These are phyloP conservation scores for Acephala macrosclerotiorum DNA, from an alignment of 2,329 filamentous ascomycete species.

Conservation along the genomic window DNA sequence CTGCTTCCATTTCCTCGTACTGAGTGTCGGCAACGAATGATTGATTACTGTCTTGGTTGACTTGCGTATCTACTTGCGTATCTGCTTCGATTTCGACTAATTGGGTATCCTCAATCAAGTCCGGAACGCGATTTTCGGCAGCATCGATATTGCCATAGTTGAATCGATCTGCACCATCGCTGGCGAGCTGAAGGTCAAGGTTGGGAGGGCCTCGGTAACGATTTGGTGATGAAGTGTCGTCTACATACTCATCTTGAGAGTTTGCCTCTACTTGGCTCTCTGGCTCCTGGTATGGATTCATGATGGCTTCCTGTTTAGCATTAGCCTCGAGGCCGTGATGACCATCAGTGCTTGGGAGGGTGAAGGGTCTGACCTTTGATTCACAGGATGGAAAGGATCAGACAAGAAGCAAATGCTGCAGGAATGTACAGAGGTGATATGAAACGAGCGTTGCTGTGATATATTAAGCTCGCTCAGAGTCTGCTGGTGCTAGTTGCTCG, in stretches of 20 bases:
- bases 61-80: conserved; percentile 36
- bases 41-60: conserved; percentile 18
- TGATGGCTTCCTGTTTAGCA: not conserved
- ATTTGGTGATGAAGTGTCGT: not conserved
- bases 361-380: not conserved
- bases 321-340: not conserved
- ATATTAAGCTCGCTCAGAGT: not conserved
- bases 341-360: not conserved
- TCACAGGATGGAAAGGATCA: not conserved
- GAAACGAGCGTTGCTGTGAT: not conserved
- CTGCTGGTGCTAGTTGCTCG: not conserved
- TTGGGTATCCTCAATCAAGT: conserved; percentile 35
- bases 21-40: conserved; percentile 20
- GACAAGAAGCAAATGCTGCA: not conserved
- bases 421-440: not conserved
- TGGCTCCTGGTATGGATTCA: conserved; percentile 6
- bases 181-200: not conserved
- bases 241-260: not conserved
- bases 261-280: conserved; percentile 25
- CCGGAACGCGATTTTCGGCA: conserved; percentile 16
- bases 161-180: not conserved
- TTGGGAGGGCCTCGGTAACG: not conserved
- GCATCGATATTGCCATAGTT: not conserved
- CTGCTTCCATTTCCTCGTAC: conserved; percentile 13
- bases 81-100: conserved; percentile 33